Evolutionary conservation across 352 stramenopile genomes (phyloP).

Genomic region (Paralagenidium karlingii): DNA sequence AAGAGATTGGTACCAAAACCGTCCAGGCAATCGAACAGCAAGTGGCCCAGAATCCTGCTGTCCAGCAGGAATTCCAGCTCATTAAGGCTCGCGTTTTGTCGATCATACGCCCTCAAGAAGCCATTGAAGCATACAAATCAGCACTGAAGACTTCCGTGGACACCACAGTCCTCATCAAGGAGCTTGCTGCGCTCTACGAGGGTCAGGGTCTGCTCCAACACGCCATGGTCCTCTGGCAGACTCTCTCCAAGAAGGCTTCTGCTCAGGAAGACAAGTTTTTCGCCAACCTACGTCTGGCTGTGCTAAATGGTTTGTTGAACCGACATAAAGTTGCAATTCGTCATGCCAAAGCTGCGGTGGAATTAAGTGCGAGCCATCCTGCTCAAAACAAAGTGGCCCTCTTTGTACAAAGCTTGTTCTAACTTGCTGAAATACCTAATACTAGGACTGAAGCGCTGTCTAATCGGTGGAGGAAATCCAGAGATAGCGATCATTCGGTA

Average conservation of each 20-base stretch:
- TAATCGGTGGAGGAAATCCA: no score
- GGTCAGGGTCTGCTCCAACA: slow-evolving; percentile 20
- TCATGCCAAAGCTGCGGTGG: slow-evolving; percentile 35
- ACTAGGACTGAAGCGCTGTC: slow-evolving; percentile 35
- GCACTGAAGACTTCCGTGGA: slow-evolving; percentile 5
- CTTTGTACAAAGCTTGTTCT: not conserved
- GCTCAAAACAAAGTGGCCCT: not conserved
- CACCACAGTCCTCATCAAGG: slow-evolving; percentile 16
- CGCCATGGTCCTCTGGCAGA: slow-evolving; percentile 57
- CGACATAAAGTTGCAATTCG: slow-evolving; percentile 55
- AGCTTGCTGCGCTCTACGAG: slow-evolving; percentile 48
- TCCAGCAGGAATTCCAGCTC: slow-evolving; percentile 9
- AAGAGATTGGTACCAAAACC: slow-evolving; percentile 6
- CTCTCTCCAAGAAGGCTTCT: slow-evolving; percentile 8
- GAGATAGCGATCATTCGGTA: no score
- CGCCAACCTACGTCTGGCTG: slow-evolving; percentile 41
- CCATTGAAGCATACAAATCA: slow-evolving; percentile 17
- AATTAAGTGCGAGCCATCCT: not conserved
- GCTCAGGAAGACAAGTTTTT: slow-evolving; percentile 21
- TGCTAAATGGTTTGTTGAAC: slow-evolving; percentile 47
- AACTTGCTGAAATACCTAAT: not conserved
- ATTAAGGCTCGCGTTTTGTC: slow-evolving; percentile 33
- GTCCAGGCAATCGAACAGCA: slow-evolving; percentile 14
- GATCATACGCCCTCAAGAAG: slow-evolving; percentile 8
- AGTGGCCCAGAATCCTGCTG: not conserved